Evolutionary conservation across 768 basidiomycete species (phyloP), one percentile per base, ranked within the genome.

Genomic region (Collybia sordida): DNA sequence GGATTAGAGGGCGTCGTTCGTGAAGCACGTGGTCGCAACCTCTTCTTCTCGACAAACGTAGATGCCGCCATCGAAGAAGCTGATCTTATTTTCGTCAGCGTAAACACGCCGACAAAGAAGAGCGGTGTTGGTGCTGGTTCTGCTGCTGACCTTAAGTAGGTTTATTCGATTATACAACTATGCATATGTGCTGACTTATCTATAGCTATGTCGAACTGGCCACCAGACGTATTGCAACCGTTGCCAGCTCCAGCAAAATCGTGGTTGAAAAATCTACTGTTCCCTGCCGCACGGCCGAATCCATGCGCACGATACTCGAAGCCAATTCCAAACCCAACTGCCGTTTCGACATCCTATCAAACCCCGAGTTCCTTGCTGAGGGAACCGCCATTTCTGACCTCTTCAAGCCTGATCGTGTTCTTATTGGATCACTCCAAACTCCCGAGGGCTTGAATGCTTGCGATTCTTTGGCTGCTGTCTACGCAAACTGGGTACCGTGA

Each of bases 261-360:
- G 97, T 99, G 46, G 95, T 99, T 53, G 97, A 99, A 66, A 99
- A 99, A 71, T 98, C 96, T 14, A 99, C 97, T 4, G 97, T 99
- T 7, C 97, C 97, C 34, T 98, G 94, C 75, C 87, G 97, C 56
- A 99, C 97, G 6, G 97, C 97, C 52, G 92, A 97, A 72, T 96
- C 95, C 17, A 99, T 99, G 97, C 92, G 96, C 61, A 97, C 92
- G 47, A 98, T 99, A 70, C 86, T 99, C 47, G 95, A 98, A 71
- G 94, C 96, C 59, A 99, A 99, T 79, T 96, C 96, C 34, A 92
- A 86, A 64, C 85, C 89, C 50, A 86, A 86, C 59, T 87, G 88
- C 71, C 84, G 83, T 52, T 99, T 99, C 64, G 94, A 98, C 65
- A 98, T 99, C 66, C 87, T 99, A 57, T 98, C 97, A 63, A 99